Evolutionary conservation across 1,284 basidiomycete species (phyloP).

Genomic region (Trichosporon faecale): DNA sequence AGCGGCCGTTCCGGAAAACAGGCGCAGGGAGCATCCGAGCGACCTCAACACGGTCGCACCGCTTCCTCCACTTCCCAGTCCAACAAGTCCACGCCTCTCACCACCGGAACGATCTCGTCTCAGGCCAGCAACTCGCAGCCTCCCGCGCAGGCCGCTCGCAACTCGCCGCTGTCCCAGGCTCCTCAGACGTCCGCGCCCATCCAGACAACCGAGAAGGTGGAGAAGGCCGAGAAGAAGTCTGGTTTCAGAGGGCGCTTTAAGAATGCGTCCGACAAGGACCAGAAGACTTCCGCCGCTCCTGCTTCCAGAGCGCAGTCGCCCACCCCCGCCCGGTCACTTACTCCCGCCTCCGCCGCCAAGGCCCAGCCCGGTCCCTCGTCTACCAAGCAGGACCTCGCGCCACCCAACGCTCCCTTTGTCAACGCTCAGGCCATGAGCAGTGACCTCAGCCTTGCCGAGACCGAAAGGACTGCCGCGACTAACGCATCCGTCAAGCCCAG

Average conservation of each 20-base stretch:
- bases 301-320: conserved; percentile 15
- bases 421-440: conserved; percentile 37
- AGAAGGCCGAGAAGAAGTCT: conserved; percentile 52
- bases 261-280: conserved; percentile 59
- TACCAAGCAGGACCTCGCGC: conserved; percentile 23
- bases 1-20: background rate
- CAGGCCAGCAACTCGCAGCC: conserved; percentile 18
- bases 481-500: conserved; percentile 34
- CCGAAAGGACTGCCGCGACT: conserved; percentile 41
- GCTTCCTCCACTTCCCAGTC: conserved; percentile 11
- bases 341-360: background rate
- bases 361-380: background rate
- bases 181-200: conserved; percentile 22
- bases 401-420: conserved; percentile 36
- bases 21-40: background rate
- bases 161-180: conserved; percentile 38
- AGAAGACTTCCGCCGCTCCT: conserved; percentile 35
- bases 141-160: conserved; percentile 21
- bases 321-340: conserved; percentile 17
- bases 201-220: background rate
- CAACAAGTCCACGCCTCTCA: conserved; percentile 29
- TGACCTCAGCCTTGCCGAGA: conserved; percentile 44
- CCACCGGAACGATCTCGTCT: conserved; percentile 40
- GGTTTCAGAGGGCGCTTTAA: conserved; percentile 65
- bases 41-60: conserved; percentile 11